Conservation (phyloP, 1,284 basidiomycete species). For the Inonotus hispidus region DNA sequence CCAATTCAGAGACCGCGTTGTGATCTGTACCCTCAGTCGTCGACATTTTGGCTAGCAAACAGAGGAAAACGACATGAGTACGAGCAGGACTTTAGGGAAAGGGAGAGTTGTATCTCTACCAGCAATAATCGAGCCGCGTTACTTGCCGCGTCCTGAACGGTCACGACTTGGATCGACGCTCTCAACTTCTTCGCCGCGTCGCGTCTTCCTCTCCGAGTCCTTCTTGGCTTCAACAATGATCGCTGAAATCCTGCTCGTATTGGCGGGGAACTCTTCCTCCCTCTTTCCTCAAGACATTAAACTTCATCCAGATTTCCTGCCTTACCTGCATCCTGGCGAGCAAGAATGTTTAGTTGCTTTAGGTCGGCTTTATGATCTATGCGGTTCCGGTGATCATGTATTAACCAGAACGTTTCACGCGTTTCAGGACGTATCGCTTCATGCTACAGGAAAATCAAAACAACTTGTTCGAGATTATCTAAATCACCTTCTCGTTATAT, state of each 20-base stretch:
- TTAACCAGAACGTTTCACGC: background rate
- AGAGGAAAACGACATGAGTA: background rate
- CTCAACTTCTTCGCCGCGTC: background rate
- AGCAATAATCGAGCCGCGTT: background rate
- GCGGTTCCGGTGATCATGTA: background rate
- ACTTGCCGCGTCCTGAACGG: background rate
- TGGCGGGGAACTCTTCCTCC: conserved; percentile 79
- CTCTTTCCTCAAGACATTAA: conserved; percentile 59
- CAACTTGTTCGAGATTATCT: conserved; percentile 44
- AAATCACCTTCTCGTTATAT: conserved; percentile 69
- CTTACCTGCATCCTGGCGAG: conserved; percentile 83
- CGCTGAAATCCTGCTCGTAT: conserved; percentile 77
- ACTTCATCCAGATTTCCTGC: conserved; percentile 59
- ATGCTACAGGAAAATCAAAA: conserved; percentile 66
- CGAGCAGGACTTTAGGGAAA: background rate
- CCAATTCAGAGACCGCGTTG: background rate
- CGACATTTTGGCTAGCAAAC: background rate
- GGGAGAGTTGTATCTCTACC: background rate
- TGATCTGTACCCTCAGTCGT: background rate
- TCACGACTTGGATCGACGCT: background rate
- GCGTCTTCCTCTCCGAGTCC: background rate
- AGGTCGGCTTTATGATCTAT: conserved; percentile 28
- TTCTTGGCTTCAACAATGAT: conserved; percentile 47
- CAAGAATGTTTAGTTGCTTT: conserved; percentile 73
- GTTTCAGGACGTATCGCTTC: conserved; percentile 48